Evolutionary conservation across 352 stramenopile species (phyloP), one percentile per base, ranked within the genome.

Genomic region (Aphanomyces astaci): DNA sequence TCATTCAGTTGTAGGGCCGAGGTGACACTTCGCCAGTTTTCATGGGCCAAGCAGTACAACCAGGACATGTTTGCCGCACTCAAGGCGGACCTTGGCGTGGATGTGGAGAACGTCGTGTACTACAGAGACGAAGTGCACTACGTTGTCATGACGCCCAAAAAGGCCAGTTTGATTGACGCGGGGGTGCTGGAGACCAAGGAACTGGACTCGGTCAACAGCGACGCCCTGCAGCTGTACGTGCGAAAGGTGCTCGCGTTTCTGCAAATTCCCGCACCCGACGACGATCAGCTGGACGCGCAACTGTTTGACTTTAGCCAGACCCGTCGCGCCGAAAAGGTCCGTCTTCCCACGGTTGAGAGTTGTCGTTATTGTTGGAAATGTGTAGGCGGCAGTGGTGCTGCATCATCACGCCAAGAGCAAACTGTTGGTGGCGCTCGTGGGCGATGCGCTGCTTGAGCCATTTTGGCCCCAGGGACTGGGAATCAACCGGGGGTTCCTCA

Each of bases 91-190:
- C 77, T 84, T 22, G 83, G 80, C 40, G 76, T 94, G 25, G 82
- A 92, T 66, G 68, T 92, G 13, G 86, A 94, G 74, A 92, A 92
- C 62, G 80, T 92, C 43, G 86, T 92, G 72, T 94, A 94, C 75
- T 91, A 92, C 72, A 81, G 83, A 25, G 86, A 85, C 39, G 82
- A 90, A 64, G 89, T 90, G 76, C 86, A 94, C 72, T 94, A 94
- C 73, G 71, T 94, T 32, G 86, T 94, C 9, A 91, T 91, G 81
- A 92, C 86, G 4, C 81, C 84, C 15, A 90, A 87, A 75, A 80
- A 79, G 4, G 78, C 82, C 63, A 92, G 89, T 72, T 67, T 92
- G 36, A 40, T 92, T n/a, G 77, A 90, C 9, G 76, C 88, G 32
- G 84, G 84, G 30, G 82, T 92, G 48, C 55, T 90, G 28, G 81